Conservation (phyloP, 2,329 filamentous ascomycete genomes). For the Ascochyta koolunga region DNA sequence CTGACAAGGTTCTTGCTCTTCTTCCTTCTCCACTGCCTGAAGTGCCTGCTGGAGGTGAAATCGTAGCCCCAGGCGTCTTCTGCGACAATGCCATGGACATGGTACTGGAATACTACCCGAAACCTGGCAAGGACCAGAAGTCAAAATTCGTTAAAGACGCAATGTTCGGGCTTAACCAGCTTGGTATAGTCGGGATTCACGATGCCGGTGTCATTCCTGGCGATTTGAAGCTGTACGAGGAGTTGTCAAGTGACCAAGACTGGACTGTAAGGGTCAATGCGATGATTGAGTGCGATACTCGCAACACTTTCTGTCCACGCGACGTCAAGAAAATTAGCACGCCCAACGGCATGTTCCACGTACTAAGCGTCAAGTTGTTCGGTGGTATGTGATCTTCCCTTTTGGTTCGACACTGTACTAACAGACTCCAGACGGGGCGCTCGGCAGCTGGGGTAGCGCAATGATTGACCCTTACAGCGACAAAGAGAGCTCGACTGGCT, state of each 20-base stretch:
- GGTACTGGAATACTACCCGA: slow-evolving; percentile 63
- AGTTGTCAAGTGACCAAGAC: slow-evolving; percentile 58
- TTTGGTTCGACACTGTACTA: neutral
- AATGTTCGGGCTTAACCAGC: slow-evolving; percentile 66
- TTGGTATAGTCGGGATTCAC: slow-evolving; percentile 72
- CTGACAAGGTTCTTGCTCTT: slow-evolving; percentile 65
- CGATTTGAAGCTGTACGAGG: slow-evolving; percentile 61
- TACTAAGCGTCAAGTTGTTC: slow-evolving; percentile 72
- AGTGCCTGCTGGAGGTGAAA: slow-evolving; percentile 66
- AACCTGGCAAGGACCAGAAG: slow-evolving; percentile 60
- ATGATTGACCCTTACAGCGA: slow-evolving; percentile 74
- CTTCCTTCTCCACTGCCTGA: slow-evolving; percentile 58
- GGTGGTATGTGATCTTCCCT: slow-evolving; percentile 56
- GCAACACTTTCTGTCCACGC: slow-evolving; percentile 68
- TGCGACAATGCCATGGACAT: slow-evolving; percentile 76
- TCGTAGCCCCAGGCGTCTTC: slow-evolving; percentile 71
- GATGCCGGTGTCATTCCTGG: slow-evolving; percentile 67
- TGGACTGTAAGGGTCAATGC: slow-evolving; percentile 70
- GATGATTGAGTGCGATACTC: slow-evolving; percentile 70
- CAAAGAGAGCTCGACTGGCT: slow-evolving; percentile 65
- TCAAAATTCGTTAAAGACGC: slow-evolving; percentile 63
- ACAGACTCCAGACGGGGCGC: slow-evolving; percentile 63
- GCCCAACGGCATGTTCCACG: slow-evolving; percentile 58
- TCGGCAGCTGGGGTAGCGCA: slow-evolving; percentile 74
- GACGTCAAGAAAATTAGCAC: slow-evolving; percentile 54